Evolutionary conservation across 306 rosid species (phyloP).

Genomic region (Vachellia pachyceras): DNA sequence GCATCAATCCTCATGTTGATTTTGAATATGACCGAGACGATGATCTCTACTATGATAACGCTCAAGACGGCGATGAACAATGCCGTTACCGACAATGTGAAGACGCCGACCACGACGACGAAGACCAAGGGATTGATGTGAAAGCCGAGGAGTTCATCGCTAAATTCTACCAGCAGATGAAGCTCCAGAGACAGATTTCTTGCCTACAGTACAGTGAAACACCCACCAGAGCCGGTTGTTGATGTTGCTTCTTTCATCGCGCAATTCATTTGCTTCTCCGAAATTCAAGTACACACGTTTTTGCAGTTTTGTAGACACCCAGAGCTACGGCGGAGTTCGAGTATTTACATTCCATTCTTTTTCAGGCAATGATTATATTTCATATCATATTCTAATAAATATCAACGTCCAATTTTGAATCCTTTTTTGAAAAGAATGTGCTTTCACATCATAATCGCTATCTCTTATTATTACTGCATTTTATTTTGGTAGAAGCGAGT

Average conservation of each 20-base stretch:
- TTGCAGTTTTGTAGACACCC: slow-evolving; percentile 52
- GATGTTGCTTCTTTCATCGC: slow-evolving; percentile 7
- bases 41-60: slow-evolving; percentile 26
- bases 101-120: slow-evolving; percentile 12
- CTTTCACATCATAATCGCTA: not conserved
- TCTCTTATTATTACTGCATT: not conserved
- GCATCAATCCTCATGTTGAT: slow-evolving; percentile 67
- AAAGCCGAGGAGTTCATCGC: slow-evolving; percentile 90
- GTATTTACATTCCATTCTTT: slow-evolving; percentile 34
- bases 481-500: not conserved
- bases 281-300: slow-evolving; percentile 6
- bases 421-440: not conserved
- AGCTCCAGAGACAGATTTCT: slow-evolving; percentile 54
- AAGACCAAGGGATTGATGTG: slow-evolving; percentile 56
- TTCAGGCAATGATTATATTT: not conserved
- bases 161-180: slow-evolving; percentile 60
- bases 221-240: slow-evolving; percentile 4
- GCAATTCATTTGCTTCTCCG: not conserved
- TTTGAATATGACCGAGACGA: slow-evolving; percentile 52
- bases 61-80: not conserved
- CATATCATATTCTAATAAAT: slow-evolving; percentile 34
- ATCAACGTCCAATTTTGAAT: not conserved
- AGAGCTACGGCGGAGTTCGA: slow-evolving; percentile 33
- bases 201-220: slow-evolving; percentile 43
- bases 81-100: slow-evolving; percentile 22